Conservation (phyloP, 768 basidiomycete genomes). For the Sarcodon aspratus region DNA sequence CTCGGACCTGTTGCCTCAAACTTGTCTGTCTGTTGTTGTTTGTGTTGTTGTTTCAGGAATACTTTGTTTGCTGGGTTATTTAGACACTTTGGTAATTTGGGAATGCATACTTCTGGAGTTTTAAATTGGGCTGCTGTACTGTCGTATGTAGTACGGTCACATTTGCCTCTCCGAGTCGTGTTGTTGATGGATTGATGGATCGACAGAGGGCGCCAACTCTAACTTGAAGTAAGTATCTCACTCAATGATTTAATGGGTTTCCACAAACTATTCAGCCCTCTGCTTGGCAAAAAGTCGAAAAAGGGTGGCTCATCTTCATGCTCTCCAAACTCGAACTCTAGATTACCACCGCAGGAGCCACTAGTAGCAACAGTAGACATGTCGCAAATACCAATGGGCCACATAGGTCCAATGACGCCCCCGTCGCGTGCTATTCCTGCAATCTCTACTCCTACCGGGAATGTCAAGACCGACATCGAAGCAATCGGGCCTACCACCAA, state of each 20-base stretch:
- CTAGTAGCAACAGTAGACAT: too few species aligned
- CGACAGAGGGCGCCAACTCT: too few species aligned
- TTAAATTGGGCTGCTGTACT: too few species aligned
- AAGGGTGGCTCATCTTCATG: too few species aligned
- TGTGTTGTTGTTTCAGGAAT: not conserved
- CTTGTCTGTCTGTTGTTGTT: not conserved
- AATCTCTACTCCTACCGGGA: conserved; percentile 19
- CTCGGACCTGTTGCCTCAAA: not conserved
- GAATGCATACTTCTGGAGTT: not conserved
- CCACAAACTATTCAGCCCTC: conserved; percentile 60
- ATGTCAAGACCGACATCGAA: conserved; percentile 35
- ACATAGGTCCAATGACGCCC: conserved; percentile 61
- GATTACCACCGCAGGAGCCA: conserved; percentile 13
- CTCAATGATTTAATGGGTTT: too few species aligned
- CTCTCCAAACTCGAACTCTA: conserved; percentile 45
- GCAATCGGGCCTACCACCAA: too few species aligned
- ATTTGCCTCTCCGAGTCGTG: too few species aligned
- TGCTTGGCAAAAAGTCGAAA: conserved; percentile 60
- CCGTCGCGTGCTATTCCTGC: conserved; percentile 26
- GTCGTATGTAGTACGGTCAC: too few species aligned
- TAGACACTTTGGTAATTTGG: not conserved
- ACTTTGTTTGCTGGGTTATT: not conserved
- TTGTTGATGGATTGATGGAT: too few species aligned
- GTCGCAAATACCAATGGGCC: conserved; percentile 16
- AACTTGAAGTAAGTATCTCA: too few species aligned